phyloP scores from a whole-genome alignment of 169 alveolate species.

The Plasmodium relictum region DNA sequence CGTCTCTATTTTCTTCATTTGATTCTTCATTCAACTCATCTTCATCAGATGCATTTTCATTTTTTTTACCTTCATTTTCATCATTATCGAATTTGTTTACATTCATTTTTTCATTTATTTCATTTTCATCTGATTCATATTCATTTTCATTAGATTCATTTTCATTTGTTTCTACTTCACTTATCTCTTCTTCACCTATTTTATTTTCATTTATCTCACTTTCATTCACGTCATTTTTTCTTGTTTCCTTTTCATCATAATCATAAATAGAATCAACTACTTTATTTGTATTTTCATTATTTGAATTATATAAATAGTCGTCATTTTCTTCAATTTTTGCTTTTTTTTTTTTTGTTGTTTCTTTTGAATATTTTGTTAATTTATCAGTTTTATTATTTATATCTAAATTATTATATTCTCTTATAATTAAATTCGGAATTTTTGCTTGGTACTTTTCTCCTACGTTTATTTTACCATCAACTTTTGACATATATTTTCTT shows the following conservation, averaged over 20 bases:
- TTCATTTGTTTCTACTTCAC: not conserved
- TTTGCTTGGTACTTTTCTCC: conserved; percentile 74
- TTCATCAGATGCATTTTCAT: not conserved
- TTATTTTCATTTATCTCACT: not conserved
- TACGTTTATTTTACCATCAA: conserved; percentile 61
- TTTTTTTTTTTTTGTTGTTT: conserved; percentile 6
- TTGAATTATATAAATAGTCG: not conserved
- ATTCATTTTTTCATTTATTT: not conserved
- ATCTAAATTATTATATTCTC: conserved; percentile 10
- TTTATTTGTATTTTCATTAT: not conserved
- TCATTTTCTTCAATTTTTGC: conserved; percentile 34
- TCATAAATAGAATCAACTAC: no score
- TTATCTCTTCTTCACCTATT: not conserved
- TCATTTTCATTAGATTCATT: not conserved
- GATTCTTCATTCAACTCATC: not conserved
- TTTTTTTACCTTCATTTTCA: not conserved
- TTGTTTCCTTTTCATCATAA: no score
- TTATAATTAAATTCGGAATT: conserved; percentile 41
- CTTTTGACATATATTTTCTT: conserved; percentile 74
- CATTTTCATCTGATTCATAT: not conserved
- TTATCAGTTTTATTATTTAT: not conserved
- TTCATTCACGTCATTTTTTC: not conserved
- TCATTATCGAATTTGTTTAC: not conserved
- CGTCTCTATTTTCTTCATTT: not conserved
- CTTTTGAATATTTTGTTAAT: not conserved